Conservation (phyloP, 306 rosid species). For the Clitoria ternatea region DNA sequence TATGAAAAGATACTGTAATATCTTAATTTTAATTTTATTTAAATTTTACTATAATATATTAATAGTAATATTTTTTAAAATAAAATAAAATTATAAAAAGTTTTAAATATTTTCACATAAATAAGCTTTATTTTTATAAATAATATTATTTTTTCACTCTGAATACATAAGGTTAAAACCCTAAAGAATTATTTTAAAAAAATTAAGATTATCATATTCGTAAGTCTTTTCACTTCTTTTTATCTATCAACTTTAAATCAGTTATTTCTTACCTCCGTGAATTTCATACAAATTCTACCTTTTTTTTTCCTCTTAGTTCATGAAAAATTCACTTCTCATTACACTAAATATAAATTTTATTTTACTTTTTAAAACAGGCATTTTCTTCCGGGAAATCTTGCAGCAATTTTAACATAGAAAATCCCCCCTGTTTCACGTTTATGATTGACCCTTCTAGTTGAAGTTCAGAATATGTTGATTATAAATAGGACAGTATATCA, state of each 20-base stretch:
- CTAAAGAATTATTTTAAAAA: too few species aligned
- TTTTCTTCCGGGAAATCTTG: neutral
- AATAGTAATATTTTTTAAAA: too few species aligned
- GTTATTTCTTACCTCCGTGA: neutral
- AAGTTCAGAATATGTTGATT: neutral
- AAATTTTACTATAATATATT: too few species aligned
- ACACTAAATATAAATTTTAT: neutral
- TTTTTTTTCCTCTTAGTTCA: neutral
- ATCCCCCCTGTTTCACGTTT: neutral
- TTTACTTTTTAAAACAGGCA: neutral
- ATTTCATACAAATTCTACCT: neutral
- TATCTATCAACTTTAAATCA: neutral
- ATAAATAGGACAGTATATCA: neutral
- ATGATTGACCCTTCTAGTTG: slow-evolving; percentile 17
- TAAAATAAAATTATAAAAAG: too few species aligned
- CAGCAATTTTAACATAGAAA: neutral
- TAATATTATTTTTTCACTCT: too few species aligned
- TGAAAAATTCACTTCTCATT: neutral
- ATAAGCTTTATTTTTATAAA: too few species aligned
- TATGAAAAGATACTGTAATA: too few species aligned
- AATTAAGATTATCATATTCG: neutral
- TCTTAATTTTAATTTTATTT: too few species aligned
- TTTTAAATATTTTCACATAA: too few species aligned
- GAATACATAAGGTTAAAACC: too few species aligned
- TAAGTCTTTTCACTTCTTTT: neutral